Base-by-base conservation (phyloP, 768 basidiomycete species). In the Mycena haematopus region DNA sequence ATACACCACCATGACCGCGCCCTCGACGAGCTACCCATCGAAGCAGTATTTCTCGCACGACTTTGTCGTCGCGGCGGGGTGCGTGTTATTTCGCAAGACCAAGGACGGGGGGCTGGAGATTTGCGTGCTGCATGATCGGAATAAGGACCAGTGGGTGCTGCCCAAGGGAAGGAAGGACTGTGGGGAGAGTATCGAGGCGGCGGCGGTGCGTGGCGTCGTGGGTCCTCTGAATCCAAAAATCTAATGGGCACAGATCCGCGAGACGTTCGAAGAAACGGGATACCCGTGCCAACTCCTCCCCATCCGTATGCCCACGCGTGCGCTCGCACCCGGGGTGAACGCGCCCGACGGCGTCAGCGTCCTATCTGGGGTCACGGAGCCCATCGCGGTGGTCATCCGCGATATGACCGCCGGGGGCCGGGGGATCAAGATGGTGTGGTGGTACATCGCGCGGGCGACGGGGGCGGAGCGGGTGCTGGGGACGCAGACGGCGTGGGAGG, bases 201-300 rank as follows among this genome's bases (percentile, higher is more conserved):
- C 87, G 2, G 87, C 87, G 0, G 63, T 86, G 6, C 78, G 49
- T 33, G n/a, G n/a, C n/a, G n/a, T n/a, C n/a, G n/a, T n/a, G n/a
- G n/a, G n/a, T n/a, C 31, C 14, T 42, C 19, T 21, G 15, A 8
- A 42, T 19, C 42, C 8, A 7, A n/a, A 21, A 19, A 42, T 42
- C 10, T 1, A 17, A 31, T 31, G 6, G 29, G 6, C 29, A 31
- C 36, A 50, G 49, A 19, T 50, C 10, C 49, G 88, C 19, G 88
- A 90, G 73, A 86, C 86, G 0, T 86, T 78, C 69, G 89, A 87
- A 68, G 87, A 89, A 75, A 88, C 86, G 0, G 87, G 86, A 6
- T 89, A 84, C 66, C 72, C 72, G 5, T 88, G 87, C 71, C 68
- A 72, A 22, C 72, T 85, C 38, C 78, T 85, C 65, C 81, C 84